Evolutionary conservation across 768 basidiomycete genomes (phyloP).

Genomic region (Pulveroboletus sp.): DNA sequence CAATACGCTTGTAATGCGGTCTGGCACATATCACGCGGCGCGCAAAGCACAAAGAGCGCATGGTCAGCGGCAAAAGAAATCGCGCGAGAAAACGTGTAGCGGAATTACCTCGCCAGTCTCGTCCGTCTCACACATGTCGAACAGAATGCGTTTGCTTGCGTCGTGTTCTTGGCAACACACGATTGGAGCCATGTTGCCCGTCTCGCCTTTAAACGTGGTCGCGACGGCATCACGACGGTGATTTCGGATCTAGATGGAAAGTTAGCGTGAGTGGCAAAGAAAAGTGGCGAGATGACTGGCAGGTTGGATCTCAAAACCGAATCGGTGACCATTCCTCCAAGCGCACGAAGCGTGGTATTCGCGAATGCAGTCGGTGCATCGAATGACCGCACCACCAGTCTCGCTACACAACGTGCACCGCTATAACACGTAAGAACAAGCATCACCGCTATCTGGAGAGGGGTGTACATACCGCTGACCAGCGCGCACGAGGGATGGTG

Average conservation of each 20-base stretch:
- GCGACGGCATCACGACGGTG: conserved; percentile 65
- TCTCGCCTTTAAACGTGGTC: conserved; percentile 74
- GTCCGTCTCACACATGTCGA: conserved; percentile 83
- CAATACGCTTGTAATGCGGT: conserved; percentile 89
- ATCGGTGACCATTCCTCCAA: conserved; percentile 78
- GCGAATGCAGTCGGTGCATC: conserved; percentile 77
- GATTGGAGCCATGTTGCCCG: conserved; percentile 75
- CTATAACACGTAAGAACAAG: conserved; percentile 37
- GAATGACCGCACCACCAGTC: conserved; percentile 73
- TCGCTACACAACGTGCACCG: conserved; percentile 74
- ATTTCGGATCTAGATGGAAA: conserved; percentile 61
- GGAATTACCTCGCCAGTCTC: conserved; percentile 73
- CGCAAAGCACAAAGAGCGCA: neutral
- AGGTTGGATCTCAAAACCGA: conserved; percentile 90
- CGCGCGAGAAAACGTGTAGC: neutral
- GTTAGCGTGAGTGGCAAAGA: neutral
- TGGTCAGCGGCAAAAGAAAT: conserved; percentile 8
- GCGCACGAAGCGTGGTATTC: conserved; percentile 91
- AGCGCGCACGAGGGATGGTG: conserved; percentile 64
- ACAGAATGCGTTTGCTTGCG: conserved; percentile 60
- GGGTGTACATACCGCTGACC: conserved; percentile 60
- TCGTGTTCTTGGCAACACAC: conserved; percentile 81
- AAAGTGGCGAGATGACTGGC: conserved; percentile 39
- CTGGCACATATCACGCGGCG: conserved; percentile 36
- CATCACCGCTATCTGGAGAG: neutral